phyloP scores from a whole-genome alignment of 768 basidiomycete genomes.

The Mycena belliarum region DNA sequence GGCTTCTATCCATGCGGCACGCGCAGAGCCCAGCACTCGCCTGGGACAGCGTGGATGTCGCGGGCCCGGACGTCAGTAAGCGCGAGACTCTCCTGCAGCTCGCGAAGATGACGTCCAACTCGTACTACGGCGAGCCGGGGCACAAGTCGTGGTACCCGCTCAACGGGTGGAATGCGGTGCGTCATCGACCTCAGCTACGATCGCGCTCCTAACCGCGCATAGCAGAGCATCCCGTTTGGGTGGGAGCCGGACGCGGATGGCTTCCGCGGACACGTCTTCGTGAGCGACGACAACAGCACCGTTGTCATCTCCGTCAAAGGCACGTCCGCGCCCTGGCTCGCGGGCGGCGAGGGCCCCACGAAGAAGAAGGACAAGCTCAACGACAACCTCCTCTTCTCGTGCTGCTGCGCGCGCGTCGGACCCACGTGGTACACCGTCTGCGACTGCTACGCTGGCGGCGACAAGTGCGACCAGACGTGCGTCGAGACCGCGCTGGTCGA shows the following conservation, averaged over 20 bases:
- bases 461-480: slow-evolving; percentile 81
- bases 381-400: slow-evolving; percentile 94
- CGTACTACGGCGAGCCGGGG: slow-evolving; percentile 57
- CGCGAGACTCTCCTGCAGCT: slow-evolving; percentile 72
- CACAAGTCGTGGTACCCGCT: slow-evolving; percentile 74
- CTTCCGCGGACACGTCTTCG: slow-evolving; percentile 89
- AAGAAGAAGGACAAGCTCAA: slow-evolving; percentile 89
- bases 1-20: slow-evolving; percentile 37
- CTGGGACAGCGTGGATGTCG: slow-evolving; percentile 69
- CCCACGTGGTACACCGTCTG: slow-evolving; percentile 95
- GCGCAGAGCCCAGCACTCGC: slow-evolving; percentile 41
- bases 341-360: slow-evolving; percentile 76
- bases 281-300: slow-evolving; percentile 78
- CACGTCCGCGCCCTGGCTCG: slow-evolving; percentile 77
- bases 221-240: slow-evolving; percentile 62
- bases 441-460: slow-evolving; percentile 74
- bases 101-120: slow-evolving; percentile 89
- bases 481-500: slow-evolving; percentile 75
- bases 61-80: slow-evolving; percentile 71
- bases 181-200: too few species aligned
- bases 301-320: slow-evolving; percentile 91
- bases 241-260: slow-evolving; percentile 92
- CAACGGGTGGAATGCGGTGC: slow-evolving; percentile 44
- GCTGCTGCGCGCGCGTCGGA: slow-evolving; percentile 94
- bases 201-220: too few species aligned